Evolutionary conservation across 2,329 filamentous ascomycete species (phyloP), one percentile per base, ranked within the genome.

Genomic region (Pestalotiopsis sp.): DNA sequence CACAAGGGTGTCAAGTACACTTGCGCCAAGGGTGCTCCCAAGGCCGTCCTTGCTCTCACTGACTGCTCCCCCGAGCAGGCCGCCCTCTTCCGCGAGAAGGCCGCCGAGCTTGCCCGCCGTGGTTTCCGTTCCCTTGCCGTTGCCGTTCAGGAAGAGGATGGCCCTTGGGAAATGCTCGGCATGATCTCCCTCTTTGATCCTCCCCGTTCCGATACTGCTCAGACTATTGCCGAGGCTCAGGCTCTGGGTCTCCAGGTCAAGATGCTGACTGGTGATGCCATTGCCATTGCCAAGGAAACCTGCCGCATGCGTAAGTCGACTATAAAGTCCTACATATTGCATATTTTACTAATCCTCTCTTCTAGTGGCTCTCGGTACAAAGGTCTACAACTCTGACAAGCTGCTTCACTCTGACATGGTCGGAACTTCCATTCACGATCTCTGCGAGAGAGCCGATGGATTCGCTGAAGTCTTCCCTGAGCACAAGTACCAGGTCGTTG

Each of bases 161-260:
- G 89, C 80, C 87, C 85, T 78, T 91, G 90, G 90, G 87, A 91
- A 77, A 85, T 92, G 74, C 88, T 92, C 72, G 90, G 90, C 83
- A 91, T 92, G 85, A 87, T 92, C 81, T 91, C 90, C 79, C 91
- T 92, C 87, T 92, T 92, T 82, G 90, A 92, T 80, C 90, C 90
- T 80, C 90, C 90, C 71, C 90, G 90, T 87, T 89, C 91, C 76
- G 90, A 92, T 80, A 92, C 90, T 73, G 90, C 90, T 74, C 89
- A 91, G 82, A 92, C 90, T 74, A 92, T 92, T 76, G 85, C 91
- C 77, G 90, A 92, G 83, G 90, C 90, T 73, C 90, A 92, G 82
- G 87, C 90, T 80, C 90, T 92, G 71, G 90, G 90, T 87, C 89
- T 92, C 62, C 88, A 87, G 74, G 90, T 92, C 76, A 92, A 92